Evolutionary conservation across 305 asterid species (phyloP), one percentile per base, ranked within the genome.

Genomic region (Plantago coronopus): DNA sequence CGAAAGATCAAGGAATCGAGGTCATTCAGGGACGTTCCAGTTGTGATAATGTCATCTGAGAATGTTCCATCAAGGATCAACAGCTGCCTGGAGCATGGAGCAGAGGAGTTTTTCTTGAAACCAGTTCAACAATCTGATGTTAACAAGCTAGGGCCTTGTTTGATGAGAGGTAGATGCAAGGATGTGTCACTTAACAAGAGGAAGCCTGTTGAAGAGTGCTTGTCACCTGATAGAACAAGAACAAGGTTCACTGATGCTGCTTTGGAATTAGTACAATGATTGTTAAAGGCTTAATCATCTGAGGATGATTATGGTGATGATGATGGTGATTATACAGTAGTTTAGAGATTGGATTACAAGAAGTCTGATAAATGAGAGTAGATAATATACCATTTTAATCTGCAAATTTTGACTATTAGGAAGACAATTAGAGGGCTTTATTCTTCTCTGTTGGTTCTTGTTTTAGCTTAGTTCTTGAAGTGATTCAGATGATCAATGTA

Each of bases 41-140:
- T 80, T 7, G 86, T 79, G 62, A 76, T 76, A 53, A 79, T 79
- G 85, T 79, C 85, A 7, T 80, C 80, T 13, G 85, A 80, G 47
- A 72, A 80, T 67, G 72, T 76, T 5, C 82, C 85, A 22, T 74
- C 85, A 31, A 76, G 82, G 25, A 80, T 80, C 18, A 72, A 72
- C 60, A 79, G 60, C 46, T 79, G 85, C 45, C 63, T 79, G 18
- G 82, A 79, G 25, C 62, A 71, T 51, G 85, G 85, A 17, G 85
- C 85, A 6, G 75, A 74, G 13, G 82, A 79, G 11, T 79, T 79
- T 66, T 76, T 79, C 64, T 59, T 79, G 1, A 79, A 79, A 45
- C 85, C 85, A 44, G 82, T 79, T 64, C 82, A 59, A 53, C 78
- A 69, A 69, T 76, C 82, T 19, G 85, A 79, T 74, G 85, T 79